Evolutionary conservation across 495 filamentous ascomycete species (phyloP).

Genomic region (Penicillium cosmopolitanum): DNA sequence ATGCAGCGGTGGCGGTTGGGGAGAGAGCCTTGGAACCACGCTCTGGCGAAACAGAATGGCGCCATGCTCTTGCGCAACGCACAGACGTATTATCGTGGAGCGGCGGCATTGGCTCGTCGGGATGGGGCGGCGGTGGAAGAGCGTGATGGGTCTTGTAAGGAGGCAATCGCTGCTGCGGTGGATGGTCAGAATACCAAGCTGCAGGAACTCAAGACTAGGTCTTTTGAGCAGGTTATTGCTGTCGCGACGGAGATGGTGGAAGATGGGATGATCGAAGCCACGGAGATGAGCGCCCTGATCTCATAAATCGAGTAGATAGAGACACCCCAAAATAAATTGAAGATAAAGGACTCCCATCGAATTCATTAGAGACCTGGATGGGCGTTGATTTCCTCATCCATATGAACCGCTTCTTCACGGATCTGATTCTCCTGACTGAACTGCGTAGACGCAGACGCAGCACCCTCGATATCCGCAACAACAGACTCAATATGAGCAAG

Average conservation of each 20-base stretch:
- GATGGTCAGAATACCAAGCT: slow-evolving; percentile 47
- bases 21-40: slow-evolving; percentile 47
- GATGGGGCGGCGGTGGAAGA: slow-evolving; percentile 48
- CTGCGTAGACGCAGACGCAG: slow-evolving; percentile 52
- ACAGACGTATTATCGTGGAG: slow-evolving; percentile 66
- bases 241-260: slow-evolving; percentile 55
- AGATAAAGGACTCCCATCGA: neutral
- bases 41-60: slow-evolving; percentile 50
- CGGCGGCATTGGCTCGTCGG: slow-evolving; percentile 49
- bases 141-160: slow-evolving; percentile 49
- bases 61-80: slow-evolving; percentile 62
- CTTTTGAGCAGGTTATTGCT: slow-evolving; percentile 35
- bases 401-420: slow-evolving; percentile 47
- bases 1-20: slow-evolving; percentile 60
- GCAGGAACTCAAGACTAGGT: slow-evolving; percentile 36
- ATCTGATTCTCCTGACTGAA: slow-evolving; percentile 44
- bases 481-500: slow-evolving; percentile 66
- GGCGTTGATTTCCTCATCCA: slow-evolving; percentile 47
- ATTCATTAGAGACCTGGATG: slow-evolving; percentile 25
- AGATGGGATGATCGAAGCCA: slow-evolving; percentile 47
- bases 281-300: slow-evolving; percentile 40
- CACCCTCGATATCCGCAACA: slow-evolving; percentile 70
- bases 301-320: slow-evolving; percentile 29
- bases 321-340: slow-evolving; percentile 7
- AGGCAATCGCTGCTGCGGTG: slow-evolving; percentile 49